These are phyloP conservation scores for Talinum fruticosum DNA, from an alignment of 148 eudicot species.

Conservation along the genomic window DNA sequence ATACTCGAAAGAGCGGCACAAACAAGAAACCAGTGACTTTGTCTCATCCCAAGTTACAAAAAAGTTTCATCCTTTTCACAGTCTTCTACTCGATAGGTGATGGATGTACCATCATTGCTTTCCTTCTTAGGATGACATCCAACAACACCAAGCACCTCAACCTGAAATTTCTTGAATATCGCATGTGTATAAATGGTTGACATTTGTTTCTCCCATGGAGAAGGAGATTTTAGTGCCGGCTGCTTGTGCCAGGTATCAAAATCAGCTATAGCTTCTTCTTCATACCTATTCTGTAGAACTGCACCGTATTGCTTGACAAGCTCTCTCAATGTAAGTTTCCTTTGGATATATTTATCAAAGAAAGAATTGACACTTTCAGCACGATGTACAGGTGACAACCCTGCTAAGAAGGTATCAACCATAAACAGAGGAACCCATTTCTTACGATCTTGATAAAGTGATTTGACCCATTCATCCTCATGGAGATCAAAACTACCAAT, in stretches of 20 bases:
- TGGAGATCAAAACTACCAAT: conserved; percentile 49
- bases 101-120: conserved; percentile 30
- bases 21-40: conserved; percentile 45
- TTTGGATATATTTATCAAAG: conserved; percentile 51
- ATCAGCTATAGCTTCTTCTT: conserved; percentile 55
- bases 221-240: conserved; percentile 55
- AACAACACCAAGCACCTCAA: conserved; percentile 54
- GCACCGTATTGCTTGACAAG: conserved; percentile 48
- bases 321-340: conserved; percentile 49
- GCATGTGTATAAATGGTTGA: conserved; percentile 50
- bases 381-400: conserved; percentile 44
- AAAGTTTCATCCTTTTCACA: conserved; percentile 50
- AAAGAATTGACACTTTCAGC: conserved; percentile 43
- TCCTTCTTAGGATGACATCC: conserved; percentile 58
- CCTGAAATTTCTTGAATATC: conserved; percentile 56
- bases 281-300: conserved; percentile 47
- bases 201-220: conserved; percentile 60
- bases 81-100: conserved; percentile 45
- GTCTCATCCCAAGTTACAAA: conserved; percentile 44
- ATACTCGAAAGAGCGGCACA: conserved; percentile 50
- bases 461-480: conserved; percentile 44
- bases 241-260: conserved; percentile 58
- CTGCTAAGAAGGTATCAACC: conserved; percentile 44
- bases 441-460: conserved; percentile 47
- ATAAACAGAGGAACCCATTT: conserved; percentile 45